A percentile compares a stretch with the other conserved stretches of the same genome.
Conservation (phyloP, 2,329 filamentous ascomycete genomes). For the Fusarium sp. region DNA sequence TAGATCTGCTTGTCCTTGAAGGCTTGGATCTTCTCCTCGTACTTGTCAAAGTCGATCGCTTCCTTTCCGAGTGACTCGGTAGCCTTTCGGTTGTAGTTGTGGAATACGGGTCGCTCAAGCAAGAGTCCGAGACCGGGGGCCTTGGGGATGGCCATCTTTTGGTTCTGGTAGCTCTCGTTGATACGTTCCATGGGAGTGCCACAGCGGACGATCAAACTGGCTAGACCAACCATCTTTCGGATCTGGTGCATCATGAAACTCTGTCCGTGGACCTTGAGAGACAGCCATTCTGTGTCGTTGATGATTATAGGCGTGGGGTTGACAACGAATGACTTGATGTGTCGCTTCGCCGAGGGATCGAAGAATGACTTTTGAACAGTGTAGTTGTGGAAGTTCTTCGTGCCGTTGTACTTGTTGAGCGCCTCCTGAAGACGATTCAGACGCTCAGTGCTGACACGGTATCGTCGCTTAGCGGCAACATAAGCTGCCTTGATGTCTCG, state of each 20-base stretch:
- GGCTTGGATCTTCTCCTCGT: constrained; percentile 79
- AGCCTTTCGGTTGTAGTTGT: constrained; percentile 83
- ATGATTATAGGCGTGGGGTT: constrained; percentile 82
- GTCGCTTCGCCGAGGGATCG: constrained; percentile 86
- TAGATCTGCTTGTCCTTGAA: constrained; percentile 97
- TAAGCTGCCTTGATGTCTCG: constrained; percentile 84
- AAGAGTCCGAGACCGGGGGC: constrained; percentile 88
- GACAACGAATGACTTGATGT: constrained; percentile 91
- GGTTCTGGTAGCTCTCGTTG: constrained; percentile 74
- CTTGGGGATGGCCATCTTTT: constrained; percentile 89
- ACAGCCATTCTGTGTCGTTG: constrained; percentile 93
- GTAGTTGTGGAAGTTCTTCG: constrained; percentile 96
- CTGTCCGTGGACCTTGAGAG: constrained; percentile 94
- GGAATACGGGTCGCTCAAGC: constrained; percentile 91
- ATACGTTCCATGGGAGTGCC: constrained; percentile 80
- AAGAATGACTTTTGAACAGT: constrained; percentile 86
- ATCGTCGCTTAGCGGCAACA: constrained; percentile 81
- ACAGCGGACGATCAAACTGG: constrained; percentile 82
- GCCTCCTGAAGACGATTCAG: constrained; percentile 79
- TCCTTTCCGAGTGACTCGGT: constrained; percentile 70
- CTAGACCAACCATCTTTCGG: constrained; percentile 98
- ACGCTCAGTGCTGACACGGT: constrained; percentile 79
- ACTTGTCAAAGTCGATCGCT: constrained; percentile 80
- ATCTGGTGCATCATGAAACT: constrained; percentile 99
- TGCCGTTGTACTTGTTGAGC: constrained; percentile 81